Evolutionary conservation across 2,329 filamentous ascomycete genomes (phyloP).

Genomic region (Sporothrix pallida): DNA sequence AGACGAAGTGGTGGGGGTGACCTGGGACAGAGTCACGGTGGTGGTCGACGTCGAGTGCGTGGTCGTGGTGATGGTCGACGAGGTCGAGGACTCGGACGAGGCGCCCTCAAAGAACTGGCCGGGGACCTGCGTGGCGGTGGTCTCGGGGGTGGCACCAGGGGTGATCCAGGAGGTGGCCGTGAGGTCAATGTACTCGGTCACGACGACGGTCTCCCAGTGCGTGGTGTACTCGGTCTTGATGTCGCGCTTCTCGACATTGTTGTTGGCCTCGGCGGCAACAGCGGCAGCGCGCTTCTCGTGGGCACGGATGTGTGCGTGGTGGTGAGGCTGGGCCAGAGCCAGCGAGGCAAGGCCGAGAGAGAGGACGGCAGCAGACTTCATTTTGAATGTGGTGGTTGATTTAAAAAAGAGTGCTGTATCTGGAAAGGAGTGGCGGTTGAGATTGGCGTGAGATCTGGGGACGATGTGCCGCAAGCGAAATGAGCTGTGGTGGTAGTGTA

Average conservation of each 20-base stretch:
- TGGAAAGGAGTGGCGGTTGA: slow-evolving; percentile 29
- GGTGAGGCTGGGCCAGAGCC: slow-evolving; percentile 59
- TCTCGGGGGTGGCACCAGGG: slow-evolving; percentile 41
- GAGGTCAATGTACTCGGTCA: slow-evolving; percentile 57
- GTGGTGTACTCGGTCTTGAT: slow-evolving; percentile 54
- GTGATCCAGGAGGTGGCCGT: slow-evolving; percentile 55
- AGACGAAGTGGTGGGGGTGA: slow-evolving; percentile 9
- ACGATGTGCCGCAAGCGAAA: slow-evolving; percentile 23
- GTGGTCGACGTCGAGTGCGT: slow-evolving; percentile 13
- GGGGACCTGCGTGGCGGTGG: slow-evolving; percentile 36
- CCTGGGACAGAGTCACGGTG: neutral
- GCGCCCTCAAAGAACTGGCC: slow-evolving; percentile 47
- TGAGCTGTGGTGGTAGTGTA: slow-evolving; percentile 9
- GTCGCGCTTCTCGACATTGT: slow-evolving; percentile 47
- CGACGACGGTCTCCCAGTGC: slow-evolving; percentile 58
- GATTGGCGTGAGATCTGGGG: slow-evolving; percentile 32
- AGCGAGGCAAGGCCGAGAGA: slow-evolving; percentile 50
- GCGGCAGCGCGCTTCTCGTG: slow-evolving; percentile 43
- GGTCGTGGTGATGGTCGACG: slow-evolving; percentile 8
- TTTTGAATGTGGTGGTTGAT: slow-evolving; percentile 41
- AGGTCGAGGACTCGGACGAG: slow-evolving; percentile 20
- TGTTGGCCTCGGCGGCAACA: slow-evolving; percentile 41
- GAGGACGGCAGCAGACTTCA: slow-evolving; percentile 52
- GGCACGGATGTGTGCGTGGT: slow-evolving; percentile 47
- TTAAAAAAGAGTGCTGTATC: neutral